Percentiles rank a stretch among this genome's conserved stretches.
Evolutionary conservation across 805 yeast genomes (phyloP).

Genomic region (Yarrowia phangngaensis): DNA sequence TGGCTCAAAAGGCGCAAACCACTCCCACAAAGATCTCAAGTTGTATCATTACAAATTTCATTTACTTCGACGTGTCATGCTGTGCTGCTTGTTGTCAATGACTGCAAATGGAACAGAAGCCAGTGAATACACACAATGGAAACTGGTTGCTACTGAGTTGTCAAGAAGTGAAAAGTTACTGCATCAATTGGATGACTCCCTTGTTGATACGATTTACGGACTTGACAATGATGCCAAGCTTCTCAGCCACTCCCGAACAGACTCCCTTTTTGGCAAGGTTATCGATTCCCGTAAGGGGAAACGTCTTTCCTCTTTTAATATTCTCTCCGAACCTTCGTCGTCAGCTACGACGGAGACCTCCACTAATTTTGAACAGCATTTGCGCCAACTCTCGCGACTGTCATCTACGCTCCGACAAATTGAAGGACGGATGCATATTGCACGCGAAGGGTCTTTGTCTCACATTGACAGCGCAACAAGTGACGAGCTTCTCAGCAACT

Average conservation of each 20-base stretch:
- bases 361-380: conserved; percentile 10
- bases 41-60: conserved; percentile 41
- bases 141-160: conserved; percentile 7
- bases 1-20: conserved; percentile 34
- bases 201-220: conserved; percentile 23
- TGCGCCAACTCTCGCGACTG: conserved; percentile 24
- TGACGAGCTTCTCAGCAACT: conserved; percentile 20
- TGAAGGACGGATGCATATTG: conserved; percentile 32
- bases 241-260: background rate
- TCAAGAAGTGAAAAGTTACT: conserved; percentile 1
- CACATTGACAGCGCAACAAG: conserved; percentile 3
- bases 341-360: background rate
- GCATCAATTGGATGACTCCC: conserved; percentile 15
- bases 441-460: conserved; percentile 29
- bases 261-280: conserved; percentile 22
- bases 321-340: background rate
- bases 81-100: conserved; percentile 45
- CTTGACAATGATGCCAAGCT: conserved; percentile 16
- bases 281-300: conserved; percentile 13
- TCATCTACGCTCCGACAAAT: conserved; percentile 30
- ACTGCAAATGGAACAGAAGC: conserved; percentile 28
- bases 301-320: conserved; percentile 19
- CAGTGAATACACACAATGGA: conserved; percentile 24
- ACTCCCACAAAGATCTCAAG: conserved; percentile 35
- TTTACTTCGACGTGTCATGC: conserved; percentile 43